phyloP scores from a whole-genome alignment of 176 grass and related monocot species.

The Lolium multiflorum region DNA sequence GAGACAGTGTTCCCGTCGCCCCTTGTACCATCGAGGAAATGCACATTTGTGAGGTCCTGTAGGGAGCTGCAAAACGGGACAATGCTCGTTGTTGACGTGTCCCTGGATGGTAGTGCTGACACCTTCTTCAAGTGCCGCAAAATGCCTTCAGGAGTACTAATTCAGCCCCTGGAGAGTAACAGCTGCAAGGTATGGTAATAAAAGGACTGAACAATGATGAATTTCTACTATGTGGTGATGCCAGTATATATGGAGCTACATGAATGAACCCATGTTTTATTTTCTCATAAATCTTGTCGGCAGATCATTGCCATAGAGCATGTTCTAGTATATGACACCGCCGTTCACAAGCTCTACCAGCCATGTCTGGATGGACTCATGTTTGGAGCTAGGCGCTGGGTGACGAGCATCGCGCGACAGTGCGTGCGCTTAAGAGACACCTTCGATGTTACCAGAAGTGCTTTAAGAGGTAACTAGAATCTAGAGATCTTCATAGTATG shows the following conservation, averaged over 20 bases:
- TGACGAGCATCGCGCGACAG: constrained; percentile 53
- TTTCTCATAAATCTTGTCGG: neutral
- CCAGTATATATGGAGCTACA: too few species aligned
- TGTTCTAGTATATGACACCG: constrained; percentile 46
- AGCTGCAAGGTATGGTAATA: constrained; percentile 56
- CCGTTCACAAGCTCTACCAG: constrained; percentile 41
- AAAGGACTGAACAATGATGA: too few species aligned
- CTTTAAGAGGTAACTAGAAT: constrained; percentile 22
- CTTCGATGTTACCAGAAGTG: constrained; percentile 32
- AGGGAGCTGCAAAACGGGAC: constrained; percentile 33
- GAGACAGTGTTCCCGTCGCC: too few species aligned
- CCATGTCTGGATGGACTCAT: constrained; percentile 43
- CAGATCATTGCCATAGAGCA: constrained; percentile 68
- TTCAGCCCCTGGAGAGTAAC: constrained; percentile 45
- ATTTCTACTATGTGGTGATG: neutral
- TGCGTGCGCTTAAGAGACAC: constrained; percentile 46
- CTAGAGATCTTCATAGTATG: neutral
- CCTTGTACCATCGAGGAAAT: too few species aligned
- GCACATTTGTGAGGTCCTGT: constrained; percentile 57
- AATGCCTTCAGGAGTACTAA: constrained; percentile 64
- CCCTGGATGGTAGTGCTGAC: constrained; percentile 31
- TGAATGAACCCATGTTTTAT: neutral
- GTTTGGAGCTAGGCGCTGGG: constrained; percentile 58
- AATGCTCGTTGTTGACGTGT: constrained; percentile 56
- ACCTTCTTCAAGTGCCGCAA: constrained; percentile 36